Evolutionary conservation across 345 rosid genomes (phyloP).

Genomic region (Litchi chinensis): DNA sequence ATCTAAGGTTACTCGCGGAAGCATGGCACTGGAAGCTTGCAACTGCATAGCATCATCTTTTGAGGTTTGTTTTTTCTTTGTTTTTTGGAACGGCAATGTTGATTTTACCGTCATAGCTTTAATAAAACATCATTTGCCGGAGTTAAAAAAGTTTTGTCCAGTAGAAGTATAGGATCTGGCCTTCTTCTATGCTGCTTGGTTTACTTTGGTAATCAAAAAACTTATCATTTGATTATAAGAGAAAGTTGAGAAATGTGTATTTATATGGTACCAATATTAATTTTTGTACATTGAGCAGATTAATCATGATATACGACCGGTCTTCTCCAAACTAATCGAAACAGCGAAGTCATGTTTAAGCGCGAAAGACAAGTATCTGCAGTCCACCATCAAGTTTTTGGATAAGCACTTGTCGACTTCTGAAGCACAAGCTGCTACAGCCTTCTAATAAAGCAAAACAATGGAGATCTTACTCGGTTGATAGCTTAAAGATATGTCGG

Average conservation of each 20-base stretch:
- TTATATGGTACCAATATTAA: not conserved
- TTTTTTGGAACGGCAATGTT: not conserved
- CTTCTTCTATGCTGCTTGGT: not conserved
- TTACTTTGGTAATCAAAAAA: no score
- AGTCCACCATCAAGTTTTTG: constrained; percentile 50
- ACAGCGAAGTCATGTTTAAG: constrained; percentile 55
- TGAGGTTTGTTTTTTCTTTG: constrained; percentile 42
- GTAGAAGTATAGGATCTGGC: not conserved
- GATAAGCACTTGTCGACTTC: constrained; percentile 39
- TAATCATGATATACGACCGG: constrained; percentile 36
- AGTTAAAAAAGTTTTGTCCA: not conserved
- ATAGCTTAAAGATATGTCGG: not conserved
- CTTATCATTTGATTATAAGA: no score
- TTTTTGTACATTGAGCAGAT: constrained; percentile 43
- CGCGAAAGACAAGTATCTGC: constrained; percentile 49
- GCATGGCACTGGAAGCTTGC: constrained; percentile 91
- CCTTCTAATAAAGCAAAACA: constrained; percentile 7
- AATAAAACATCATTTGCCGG: not conserved
- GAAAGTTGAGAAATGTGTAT: not conserved
- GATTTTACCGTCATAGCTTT: not conserved
- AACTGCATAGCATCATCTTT: constrained; percentile 72
- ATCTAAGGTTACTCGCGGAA: constrained; percentile 67
- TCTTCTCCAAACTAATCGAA: constrained; percentile 67
- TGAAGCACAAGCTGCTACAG: constrained; percentile 1
- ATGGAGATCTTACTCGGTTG: not conserved